Evolutionary conservation across 768 basidiomycete species (phyloP), one percentile per base, ranked within the genome.

Genomic region (Podaxis pistillaris): DNA sequence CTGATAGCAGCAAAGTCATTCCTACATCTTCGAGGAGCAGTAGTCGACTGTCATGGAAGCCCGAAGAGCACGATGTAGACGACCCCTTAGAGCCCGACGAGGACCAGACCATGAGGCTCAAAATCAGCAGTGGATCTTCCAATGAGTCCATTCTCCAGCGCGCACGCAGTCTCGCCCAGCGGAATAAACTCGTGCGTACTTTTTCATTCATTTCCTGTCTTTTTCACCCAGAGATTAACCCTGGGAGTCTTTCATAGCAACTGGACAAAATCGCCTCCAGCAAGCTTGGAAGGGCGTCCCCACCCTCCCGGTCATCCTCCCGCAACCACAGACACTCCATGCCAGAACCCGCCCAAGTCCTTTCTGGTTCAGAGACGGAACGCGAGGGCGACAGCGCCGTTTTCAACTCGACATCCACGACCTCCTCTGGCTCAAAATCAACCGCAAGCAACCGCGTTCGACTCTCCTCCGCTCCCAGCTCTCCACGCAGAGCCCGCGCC

Each of bases 311-410:
- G 63, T 73, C 65, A 46, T 63, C 63, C 53, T 71, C 63, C 63
- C 67, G 64, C 57, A 66, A 44, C 66, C 66, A 52, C 64, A 51
- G 52, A 53, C 68, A 63, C 72, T 67, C 50, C 63, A 66, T 56
- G 58, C 60, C 61, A 65, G 63, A 60, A 47, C 59, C 52, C 36
- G 47, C 53, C 33, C 67, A 60, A 5, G 67, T 68, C 36, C 80
- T 81, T 58, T 93, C 91, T 6, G 91, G 91, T 36, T 93, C 90
- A 2, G 92, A 93, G 72, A 93, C 91, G 0, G 92, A 93, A 72
- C 85, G 89, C 49, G 90, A 92, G 73, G 41, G 41, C 53, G 82
- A 79, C 41, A 70, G 64, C 74, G 63, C 72, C 69, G 49, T 69
- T 72, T 65, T 65, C 76, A 51, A 68, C 41, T 55, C 70, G 66